These are phyloP conservation scores for Solanum etuberosum DNA, from an alignment of 257 asterid species.

Conservation along the genomic window DNA sequence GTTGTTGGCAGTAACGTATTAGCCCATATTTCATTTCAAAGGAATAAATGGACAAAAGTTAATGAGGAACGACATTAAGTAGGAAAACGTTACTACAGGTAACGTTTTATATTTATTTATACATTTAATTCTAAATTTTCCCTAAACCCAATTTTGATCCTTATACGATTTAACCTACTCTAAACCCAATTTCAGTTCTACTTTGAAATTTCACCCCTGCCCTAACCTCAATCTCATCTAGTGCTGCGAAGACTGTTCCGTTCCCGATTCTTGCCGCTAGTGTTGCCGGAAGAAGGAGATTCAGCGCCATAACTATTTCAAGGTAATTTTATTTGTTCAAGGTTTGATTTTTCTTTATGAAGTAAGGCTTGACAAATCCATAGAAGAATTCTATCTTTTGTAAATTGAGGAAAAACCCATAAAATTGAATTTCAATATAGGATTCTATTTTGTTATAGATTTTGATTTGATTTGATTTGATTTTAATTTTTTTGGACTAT, in stretches of 20 bases:
- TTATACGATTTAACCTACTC: neutral
- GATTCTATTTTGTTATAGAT: no score
- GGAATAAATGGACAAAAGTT: no score
- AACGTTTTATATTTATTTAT: no score
- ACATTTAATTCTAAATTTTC: no score
- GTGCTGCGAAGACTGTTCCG: neutral
- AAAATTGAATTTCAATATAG: no score
- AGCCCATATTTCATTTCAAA: no score
- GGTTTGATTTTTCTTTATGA: neutral
- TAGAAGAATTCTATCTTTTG: neutral
- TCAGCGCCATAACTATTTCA: neutral
- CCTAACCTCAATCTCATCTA: neutral
- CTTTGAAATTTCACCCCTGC: neutral
- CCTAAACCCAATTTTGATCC: neutral
- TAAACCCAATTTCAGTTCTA: no score
- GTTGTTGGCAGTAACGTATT: no score
- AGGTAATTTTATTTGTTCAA: neutral
- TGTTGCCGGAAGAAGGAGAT: neutral
- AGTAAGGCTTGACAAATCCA: neutral
- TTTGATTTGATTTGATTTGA: no score
- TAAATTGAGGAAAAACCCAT: no score
- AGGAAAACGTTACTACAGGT: no score
- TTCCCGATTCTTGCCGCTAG: neutral
- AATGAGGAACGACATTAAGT: neutral
- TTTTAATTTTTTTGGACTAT: no score